Evolutionary conservation across 257 asterid species (phyloP).

Genomic region (Capsicum pubescens): DNA sequence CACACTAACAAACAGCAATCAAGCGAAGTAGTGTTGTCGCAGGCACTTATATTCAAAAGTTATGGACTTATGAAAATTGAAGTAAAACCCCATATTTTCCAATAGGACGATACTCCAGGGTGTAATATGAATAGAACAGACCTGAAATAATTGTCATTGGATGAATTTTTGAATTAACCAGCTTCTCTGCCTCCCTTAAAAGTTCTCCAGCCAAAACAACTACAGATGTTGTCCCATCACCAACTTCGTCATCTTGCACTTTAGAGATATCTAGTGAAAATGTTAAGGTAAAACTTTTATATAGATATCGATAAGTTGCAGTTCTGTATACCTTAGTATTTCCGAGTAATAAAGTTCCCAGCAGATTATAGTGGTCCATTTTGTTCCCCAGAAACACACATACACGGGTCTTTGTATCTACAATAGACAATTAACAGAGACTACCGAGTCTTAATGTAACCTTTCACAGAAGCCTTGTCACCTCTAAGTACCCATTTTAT

Average conservation of each 20-base stretch:
- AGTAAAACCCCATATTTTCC: not conserved
- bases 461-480: not conserved
- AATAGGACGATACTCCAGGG: not conserved
- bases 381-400: not conserved
- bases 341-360: not conserved
- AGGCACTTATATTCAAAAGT: not conserved
- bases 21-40: not conserved
- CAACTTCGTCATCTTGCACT: constrained; percentile 99
- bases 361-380: not conserved
- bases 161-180: no score
- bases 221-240: constrained; percentile 69
- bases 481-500: no score
- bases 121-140: not conserved
- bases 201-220: no score
- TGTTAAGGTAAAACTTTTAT: constrained; percentile 37
- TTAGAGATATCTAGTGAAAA: constrained; percentile 75
- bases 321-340: not conserved
- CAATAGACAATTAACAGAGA: not conserved
- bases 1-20: not conserved
- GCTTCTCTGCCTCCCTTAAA: no score
- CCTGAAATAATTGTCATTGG: no score
- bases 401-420: not conserved
- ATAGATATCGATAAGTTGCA: not conserved
- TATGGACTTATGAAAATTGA: not conserved
- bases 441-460: not conserved